Conservation (phyloP, 208 protist species). For the Polymyxa betae region DNA sequence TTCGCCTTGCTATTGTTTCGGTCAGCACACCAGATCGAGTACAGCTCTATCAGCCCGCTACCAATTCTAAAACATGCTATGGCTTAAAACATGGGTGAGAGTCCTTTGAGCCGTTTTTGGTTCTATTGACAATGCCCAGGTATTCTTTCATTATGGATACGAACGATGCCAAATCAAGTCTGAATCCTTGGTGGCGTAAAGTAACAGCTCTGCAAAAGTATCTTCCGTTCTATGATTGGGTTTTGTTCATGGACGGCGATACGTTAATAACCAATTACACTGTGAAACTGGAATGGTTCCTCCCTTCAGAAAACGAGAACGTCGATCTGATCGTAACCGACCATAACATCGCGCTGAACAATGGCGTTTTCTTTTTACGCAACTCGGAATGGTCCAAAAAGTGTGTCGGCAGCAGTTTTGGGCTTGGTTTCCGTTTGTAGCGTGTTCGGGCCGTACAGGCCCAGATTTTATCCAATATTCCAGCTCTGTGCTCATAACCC, state of each 20-base stretch:
- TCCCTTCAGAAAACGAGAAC: neutral
- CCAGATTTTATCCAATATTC: too few relatives aligned
- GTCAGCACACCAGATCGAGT: neutral
- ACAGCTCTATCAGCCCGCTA: constrained; percentile 17
- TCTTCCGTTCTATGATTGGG: constrained; percentile 52
- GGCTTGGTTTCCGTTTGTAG: neutral
- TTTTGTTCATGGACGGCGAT: constrained; percentile 33
- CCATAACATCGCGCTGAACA: constrained; percentile 42
- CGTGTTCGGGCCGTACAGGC: too few relatives aligned
- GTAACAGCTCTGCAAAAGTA: constrained; percentile 35
- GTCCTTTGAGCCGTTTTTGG: neutral
- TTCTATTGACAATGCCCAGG: too few relatives aligned
- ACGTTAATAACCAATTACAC: constrained; percentile 52
- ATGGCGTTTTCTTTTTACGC: constrained; percentile 22
- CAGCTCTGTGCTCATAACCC: too few relatives aligned
- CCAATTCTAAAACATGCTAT: constrained; percentile 45
- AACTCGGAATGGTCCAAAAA: constrained; percentile 5
- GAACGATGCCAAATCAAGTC: neutral
- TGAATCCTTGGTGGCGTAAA: constrained; percentile 40
- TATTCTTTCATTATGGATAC: constrained; percentile 46
- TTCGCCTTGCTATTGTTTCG: constrained; percentile 11
- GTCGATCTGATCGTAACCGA: constrained; percentile 42
- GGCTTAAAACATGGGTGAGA: neutral
- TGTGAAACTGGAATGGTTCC: constrained; percentile 22
- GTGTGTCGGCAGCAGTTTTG: neutral